Evolutionary conservation across 371 early-diverging fungal species (phyloP).

Genomic region (Sporodiniella umbellata): DNA sequence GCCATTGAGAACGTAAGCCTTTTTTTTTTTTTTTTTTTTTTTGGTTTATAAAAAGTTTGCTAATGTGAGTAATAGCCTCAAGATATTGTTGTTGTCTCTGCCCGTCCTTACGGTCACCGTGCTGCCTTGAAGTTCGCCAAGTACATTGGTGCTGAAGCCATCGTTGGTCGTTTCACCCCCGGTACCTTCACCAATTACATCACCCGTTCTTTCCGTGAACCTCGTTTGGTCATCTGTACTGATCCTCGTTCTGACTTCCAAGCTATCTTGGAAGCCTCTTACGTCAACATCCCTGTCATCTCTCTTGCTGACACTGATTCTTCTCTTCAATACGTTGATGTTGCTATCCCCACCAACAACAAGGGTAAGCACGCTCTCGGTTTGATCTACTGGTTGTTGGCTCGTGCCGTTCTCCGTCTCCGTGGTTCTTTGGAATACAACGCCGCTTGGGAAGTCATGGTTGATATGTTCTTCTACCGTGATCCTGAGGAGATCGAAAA

Average conservation of each 20-base stretch:
- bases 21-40: too few species aligned
- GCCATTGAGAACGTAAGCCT: slow-evolving; percentile 84
- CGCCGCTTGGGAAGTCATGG: slow-evolving; percentile 93
- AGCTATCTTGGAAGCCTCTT: slow-evolving; percentile 97
- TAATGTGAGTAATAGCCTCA: slow-evolving; percentile 53
- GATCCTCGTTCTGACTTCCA: slow-evolving; percentile 99
- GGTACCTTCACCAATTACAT: slow-evolving; percentile 99
- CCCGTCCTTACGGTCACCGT: slow-evolving; percentile 98
- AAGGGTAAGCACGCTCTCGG: slow-evolving; percentile 98
- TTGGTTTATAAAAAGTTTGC: background rate
- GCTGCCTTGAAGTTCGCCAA: slow-evolving; percentile 98
- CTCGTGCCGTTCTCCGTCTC: slow-evolving; percentile 97
- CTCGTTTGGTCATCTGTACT: slow-evolving; percentile 97
- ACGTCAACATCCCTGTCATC: slow-evolving; percentile 99
- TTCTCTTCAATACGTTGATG: slow-evolving; percentile 92
- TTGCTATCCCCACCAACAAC: slow-evolving; percentile 99
- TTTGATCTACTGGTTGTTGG: slow-evolving; percentile 96
- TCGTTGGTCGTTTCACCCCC: slow-evolving; percentile 99
- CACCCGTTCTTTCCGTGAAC: slow-evolving; percentile 98
- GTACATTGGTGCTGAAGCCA: slow-evolving; percentile 97
- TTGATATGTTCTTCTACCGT: slow-evolving; percentile 98
- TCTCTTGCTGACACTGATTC: slow-evolving; percentile 99
- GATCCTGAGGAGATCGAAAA: slow-evolving; percentile 95
- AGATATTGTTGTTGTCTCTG: slow-evolving; percentile 95
- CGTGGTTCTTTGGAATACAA: slow-evolving; percentile 88